Base-by-base conservation (phyloP, 2,329 filamentous ascomycete genomes). In the Aspergillus novoparasiticus region DNA sequence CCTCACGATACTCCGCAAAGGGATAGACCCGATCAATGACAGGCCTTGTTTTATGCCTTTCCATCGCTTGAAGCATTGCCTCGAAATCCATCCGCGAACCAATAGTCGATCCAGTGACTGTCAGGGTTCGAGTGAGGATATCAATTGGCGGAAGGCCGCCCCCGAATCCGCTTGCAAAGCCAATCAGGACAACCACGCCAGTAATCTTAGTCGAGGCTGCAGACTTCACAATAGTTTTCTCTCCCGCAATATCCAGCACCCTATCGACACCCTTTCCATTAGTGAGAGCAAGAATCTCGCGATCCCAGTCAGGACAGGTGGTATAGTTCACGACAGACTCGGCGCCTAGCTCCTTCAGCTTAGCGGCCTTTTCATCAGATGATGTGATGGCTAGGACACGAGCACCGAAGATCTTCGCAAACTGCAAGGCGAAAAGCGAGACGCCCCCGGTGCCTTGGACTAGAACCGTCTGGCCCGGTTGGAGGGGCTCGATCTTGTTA, bases 391-490 rank as follows among this genome's bases (percentile, higher is more conserved):
- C 21, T 1, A 48, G 45, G 10, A 48, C 45, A 16, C 45, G 45
- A 16, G 82, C 80, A 0, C 82, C 83, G 4, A 73, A 74, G 0
- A 81, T 79, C 2, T 76, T 72, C 0, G 82, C 82, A 67, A 79
- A 76, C 56, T 69, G 63, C 23, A 61, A 34, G 60, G 68, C 84
- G 63, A 84, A 84, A 23, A 86, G 79, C 41, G 77, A 81, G 4
- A 87, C 84, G 48, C 84, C 85, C 10, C 85, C 85, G 0, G 83
- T 86, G 4, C 85, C 85, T 65, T 87, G 84, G 3, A 82, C 83
- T 32, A 87, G 73, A 1, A 87, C 83, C 70, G 82, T 83, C 34
- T 76, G 71, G 9, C 85, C 86, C 0, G 84, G 81, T 66, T 79
- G 78, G 46, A 87, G 66, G 19, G 32, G 21, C 14, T 16, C 9